Evolutionary conservation across 2,329 filamentous ascomycete genomes (phyloP), one percentile per base, ranked within the genome.

Genomic region (Microcera coccophila): DNA sequence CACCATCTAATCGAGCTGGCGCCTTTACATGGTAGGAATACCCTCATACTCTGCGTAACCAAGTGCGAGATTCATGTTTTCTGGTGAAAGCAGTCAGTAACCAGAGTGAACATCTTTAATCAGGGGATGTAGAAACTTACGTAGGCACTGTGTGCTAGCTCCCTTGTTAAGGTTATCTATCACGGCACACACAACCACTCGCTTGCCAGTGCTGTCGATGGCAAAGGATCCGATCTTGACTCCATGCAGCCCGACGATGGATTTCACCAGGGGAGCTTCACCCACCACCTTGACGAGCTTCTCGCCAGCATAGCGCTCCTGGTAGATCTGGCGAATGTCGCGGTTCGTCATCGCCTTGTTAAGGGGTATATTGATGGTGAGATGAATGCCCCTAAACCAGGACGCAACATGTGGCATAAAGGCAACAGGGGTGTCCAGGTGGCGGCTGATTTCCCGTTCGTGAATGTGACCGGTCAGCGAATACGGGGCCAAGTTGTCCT

Each of bases 161-260:
- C 90, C 90, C 79, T 96, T 96, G 57, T 93, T 76, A 54, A 96
- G 71, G 68, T 96, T 95, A 68, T 96, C 90, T 59, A 96, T 95
- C 3, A 87, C 95, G 15, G 85, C 87, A 62, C 90, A 49, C 37
- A 97, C 80, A n/a, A 97, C 91, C 1, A 94, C 90, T 39, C 93
- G 79, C 78, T 90, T 93, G 44, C 91, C 91, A 17, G 80, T 82
- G 55, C 80, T 88, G 70, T 96, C 42, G 8, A 96, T 89, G n/a
- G 88, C 90, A 60, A 97, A 97, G 0, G 87, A 90, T 46, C 93
- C 93, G 65, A 98, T 90, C 71, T 97, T 90, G 4, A 95, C 85
- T 17, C 87, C 85, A 63, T 97, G 91, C 71, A 85, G 87, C 50
- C 85, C 82, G 55, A 80, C 80, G 58, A 96, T 96, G 55, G 82